Evolutionary conservation across 2,329 filamentous ascomycete genomes (phyloP).

Genomic region (Ophiostoma populinum): DNA sequence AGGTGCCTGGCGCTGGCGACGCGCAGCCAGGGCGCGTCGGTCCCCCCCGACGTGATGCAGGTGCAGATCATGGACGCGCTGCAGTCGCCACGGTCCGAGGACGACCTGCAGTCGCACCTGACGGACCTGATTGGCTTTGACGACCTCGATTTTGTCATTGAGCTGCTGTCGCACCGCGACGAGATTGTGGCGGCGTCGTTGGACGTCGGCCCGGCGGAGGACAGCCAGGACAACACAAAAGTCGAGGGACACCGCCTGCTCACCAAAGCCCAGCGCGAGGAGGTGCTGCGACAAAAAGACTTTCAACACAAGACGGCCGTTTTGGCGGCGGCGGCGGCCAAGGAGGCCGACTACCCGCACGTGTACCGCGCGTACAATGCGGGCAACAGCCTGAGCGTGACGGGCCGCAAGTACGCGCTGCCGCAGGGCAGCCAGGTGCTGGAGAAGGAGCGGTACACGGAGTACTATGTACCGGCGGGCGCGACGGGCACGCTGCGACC

Average conservation of each 20-base stretch:
- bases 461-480: constrained; percentile 71
- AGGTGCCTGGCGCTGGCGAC: constrained; percentile 51
- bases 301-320: constrained; percentile 64
- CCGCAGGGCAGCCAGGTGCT: constrained; percentile 56
- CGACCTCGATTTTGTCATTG: constrained; percentile 81
- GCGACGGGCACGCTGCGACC: constrained; percentile 57
- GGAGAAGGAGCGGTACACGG: constrained; percentile 68
- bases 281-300: constrained; percentile 58
- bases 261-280: constrained; percentile 61
- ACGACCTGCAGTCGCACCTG: constrained; percentile 79
- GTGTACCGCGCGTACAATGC: constrained; percentile 74
- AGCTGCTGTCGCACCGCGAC: constrained; percentile 63
- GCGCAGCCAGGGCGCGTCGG: constrained; percentile 40
- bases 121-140: constrained; percentile 86
- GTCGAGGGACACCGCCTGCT: constrained; percentile 36
- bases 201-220: constrained; percentile 11
- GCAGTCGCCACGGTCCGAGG: constrained; percentile 48
- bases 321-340: constrained; percentile 53
- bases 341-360: constrained; percentile 72
- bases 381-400: constrained; percentile 66
- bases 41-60: constrained; percentile 46
- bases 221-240: constrained; percentile 2
- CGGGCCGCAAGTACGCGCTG: constrained; percentile 68
- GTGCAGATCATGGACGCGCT: constrained; percentile 64
- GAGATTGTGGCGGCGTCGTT: constrained; percentile 38